Evolutionary conservation across 345 rosid genomes (phyloP).

Genomic region (Brassica incana): DNA sequence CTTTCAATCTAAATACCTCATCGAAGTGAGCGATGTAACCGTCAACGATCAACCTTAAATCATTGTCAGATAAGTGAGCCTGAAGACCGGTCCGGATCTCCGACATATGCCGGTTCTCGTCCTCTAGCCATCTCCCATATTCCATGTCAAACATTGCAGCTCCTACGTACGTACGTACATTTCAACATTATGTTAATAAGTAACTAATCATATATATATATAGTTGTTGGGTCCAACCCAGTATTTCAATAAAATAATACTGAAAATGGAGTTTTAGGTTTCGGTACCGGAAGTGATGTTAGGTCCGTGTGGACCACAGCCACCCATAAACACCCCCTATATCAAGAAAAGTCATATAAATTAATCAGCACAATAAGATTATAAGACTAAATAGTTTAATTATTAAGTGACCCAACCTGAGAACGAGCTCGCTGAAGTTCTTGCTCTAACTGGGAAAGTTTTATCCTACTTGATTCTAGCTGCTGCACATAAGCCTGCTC

Average conservation of each 20-base stretch:
- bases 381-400: not conserved
- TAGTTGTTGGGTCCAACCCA: not conserved
- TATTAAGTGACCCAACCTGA: slow-evolving; percentile 51
- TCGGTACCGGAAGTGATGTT: slow-evolving; percentile 75
- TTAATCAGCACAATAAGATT: slow-evolving; percentile 2
- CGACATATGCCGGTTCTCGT: slow-evolving; percentile 80
- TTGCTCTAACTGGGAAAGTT: slow-evolving; percentile 87
- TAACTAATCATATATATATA: not conserved
- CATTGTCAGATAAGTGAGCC: slow-evolving; percentile 73
- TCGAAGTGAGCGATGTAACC: slow-evolving; percentile 83
- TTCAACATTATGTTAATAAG: not conserved
- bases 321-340: slow-evolving; percentile 86
- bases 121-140: slow-evolving; percentile 91
- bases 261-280: slow-evolving; percentile 28
- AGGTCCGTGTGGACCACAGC: slow-evolving; percentile 65
- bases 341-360: not conserved
- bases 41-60: slow-evolving; percentile 67
- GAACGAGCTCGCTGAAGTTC: slow-evolving; percentile 95
- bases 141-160: slow-evolving; percentile 94
- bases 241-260: not conserved
- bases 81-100: slow-evolving; percentile 76
- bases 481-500: slow-evolving; percentile 95
- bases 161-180: slow-evolving; percentile 42
- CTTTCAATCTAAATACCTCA: slow-evolving; percentile 76
- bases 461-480: slow-evolving; percentile 87